phyloP scores from a whole-genome alignment of 169 alveolate genomes.

The Hammondia hammondi region DNA sequence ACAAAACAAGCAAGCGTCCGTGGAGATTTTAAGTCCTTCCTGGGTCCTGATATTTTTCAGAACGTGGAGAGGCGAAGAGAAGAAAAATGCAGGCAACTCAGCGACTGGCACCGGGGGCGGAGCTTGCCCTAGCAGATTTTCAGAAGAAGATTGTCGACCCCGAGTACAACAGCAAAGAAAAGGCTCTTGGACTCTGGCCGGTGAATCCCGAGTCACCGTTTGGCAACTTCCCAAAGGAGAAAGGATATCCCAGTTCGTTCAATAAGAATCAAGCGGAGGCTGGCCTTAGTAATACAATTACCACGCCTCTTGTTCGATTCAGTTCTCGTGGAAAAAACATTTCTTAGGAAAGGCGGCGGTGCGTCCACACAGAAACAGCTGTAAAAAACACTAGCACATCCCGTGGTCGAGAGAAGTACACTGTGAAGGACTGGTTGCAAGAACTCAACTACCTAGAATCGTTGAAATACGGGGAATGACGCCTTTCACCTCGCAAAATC shows the following conservation, averaged over 20 bases:
- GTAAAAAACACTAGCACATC: background rate
- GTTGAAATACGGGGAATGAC: background rate
- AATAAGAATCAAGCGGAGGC: constrained; percentile 47
- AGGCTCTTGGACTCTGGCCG: constrained; percentile 76
- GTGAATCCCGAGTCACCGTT: constrained; percentile 88
- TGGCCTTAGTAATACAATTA: constrained; percentile 2
- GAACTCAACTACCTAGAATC: background rate
- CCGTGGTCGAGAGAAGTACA: too few species aligned
- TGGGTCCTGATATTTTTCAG: background rate
- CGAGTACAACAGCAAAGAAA: constrained; percentile 27
- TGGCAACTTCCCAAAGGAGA: constrained; percentile 91
- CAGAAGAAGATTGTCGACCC: constrained; percentile 44
- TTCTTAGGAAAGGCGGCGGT: constrained; percentile 10
- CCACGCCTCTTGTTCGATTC: constrained; percentile 73
- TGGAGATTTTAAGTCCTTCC: background rate
- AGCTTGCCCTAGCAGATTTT: constrained; percentile 47
- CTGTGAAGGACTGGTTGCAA: background rate
- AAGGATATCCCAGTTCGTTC: constrained; percentile 74
- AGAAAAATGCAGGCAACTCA: background rate
- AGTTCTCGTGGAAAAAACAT: constrained; percentile 51
- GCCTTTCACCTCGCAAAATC: too few species aligned
- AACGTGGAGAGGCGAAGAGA: background rate
- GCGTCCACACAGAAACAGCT: background rate
- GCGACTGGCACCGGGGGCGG: constrained; percentile 18
- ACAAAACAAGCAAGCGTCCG: background rate